phyloP scores from a whole-genome alignment of 129 eudicot genomes.

The Saposhnikovia divaricata region DNA sequence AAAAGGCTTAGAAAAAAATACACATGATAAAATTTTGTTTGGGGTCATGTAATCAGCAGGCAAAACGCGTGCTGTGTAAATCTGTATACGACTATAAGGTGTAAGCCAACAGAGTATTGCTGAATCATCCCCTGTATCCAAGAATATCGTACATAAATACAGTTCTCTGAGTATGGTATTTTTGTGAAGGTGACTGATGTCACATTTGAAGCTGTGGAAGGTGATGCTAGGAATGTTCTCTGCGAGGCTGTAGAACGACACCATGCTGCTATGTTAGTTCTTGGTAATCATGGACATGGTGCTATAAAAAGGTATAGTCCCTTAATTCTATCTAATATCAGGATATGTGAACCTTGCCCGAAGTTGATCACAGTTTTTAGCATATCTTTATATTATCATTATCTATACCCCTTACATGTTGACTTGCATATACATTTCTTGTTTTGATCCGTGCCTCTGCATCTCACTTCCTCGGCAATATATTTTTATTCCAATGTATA shows the following conservation, averaged over 20 bases:
- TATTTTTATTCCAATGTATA: too few species aligned
- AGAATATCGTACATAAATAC: too few species aligned
- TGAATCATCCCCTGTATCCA: background rate
- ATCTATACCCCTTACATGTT: too few species aligned
- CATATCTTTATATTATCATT: background rate
- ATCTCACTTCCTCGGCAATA: background rate
- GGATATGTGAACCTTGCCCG: background rate
- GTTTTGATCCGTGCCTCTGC: background rate
- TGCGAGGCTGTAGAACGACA: constrained; percentile 81
- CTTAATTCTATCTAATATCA: background rate
- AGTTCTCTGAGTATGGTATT: background rate
- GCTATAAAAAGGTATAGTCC: constrained; percentile 62
- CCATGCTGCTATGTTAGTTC: constrained; percentile 73
- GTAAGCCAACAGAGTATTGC: too few species aligned
- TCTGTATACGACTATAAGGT: too few species aligned
- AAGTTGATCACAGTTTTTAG: background rate
- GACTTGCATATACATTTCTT: too few species aligned
- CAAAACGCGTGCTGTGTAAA: background rate
- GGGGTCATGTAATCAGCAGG: too few species aligned
- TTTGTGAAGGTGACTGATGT: constrained; percentile 53
- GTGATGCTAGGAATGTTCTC: constrained; percentile 81
- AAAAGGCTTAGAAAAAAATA: background rate
- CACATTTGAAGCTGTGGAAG: constrained; percentile 52
- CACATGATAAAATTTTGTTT: too few species aligned
- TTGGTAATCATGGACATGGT: constrained; percentile 93